phyloP scores from a whole-genome alignment of 2,329 filamentous ascomycete species.

The Cyphellophora attinorum region DNA sequence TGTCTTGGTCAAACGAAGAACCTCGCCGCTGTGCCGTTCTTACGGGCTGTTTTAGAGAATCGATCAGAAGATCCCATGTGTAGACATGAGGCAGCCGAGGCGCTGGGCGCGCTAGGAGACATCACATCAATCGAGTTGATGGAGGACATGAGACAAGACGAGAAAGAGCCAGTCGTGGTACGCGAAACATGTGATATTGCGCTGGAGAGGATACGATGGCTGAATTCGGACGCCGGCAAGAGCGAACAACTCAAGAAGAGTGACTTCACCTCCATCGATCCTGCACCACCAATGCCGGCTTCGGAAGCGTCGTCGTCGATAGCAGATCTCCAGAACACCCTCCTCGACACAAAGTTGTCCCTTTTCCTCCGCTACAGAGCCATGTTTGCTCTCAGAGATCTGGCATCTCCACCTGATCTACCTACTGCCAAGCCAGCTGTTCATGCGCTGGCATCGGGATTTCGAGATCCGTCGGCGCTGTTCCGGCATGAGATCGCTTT shows the following conservation, averaged over 20 bases:
- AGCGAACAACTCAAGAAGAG: slow-evolving; percentile 73
- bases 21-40: slow-evolving; percentile 58
- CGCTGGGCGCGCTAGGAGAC: slow-evolving; percentile 77
- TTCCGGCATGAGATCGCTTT: slow-evolving; percentile 98
- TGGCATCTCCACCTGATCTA: slow-evolving; percentile 84
- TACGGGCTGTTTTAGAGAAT: slow-evolving; percentile 67
- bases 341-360: slow-evolving; percentile 69
- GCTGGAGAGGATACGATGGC: slow-evolving; percentile 88
- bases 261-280: slow-evolving; percentile 92
- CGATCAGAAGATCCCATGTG: slow-evolving; percentile 86
- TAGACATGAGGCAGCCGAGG: slow-evolving; percentile 91
- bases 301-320: slow-evolving; percentile 54
- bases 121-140: slow-evolving; percentile 64
- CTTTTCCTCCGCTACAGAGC: slow-evolving; percentile 91
- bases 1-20: slow-evolving; percentile 89
- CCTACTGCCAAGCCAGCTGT: slow-evolving; percentile 84
- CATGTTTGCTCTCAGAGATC: slow-evolving; percentile 94
- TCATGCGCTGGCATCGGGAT: slow-evolving; percentile 72
- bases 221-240: slow-evolving; percentile 63
- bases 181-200: slow-evolving; percentile 95
- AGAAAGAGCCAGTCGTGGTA: slow-evolving; percentile 69
- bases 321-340: slow-evolving; percentile 60
- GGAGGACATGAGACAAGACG: slow-evolving; percentile 61
- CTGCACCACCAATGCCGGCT: slow-evolving; percentile 77
- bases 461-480: slow-evolving; percentile 76